Conservation (phyloP, 1,284 basidiomycete species). For the Puccinia sorghi region DNA sequence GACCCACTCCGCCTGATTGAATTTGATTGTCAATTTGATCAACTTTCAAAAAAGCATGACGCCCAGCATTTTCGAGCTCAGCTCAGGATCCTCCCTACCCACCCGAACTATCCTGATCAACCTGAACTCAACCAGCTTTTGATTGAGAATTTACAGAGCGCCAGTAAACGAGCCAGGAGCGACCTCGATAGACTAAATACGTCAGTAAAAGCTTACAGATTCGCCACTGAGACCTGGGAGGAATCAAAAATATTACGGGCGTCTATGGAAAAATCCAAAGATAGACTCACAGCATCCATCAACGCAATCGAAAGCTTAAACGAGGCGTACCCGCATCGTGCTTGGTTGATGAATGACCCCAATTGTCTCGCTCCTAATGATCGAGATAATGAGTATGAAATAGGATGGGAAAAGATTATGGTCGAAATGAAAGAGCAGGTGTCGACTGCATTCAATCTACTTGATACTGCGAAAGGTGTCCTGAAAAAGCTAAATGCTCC, state of each 20-base stretch:
- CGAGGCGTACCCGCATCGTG: conserved; percentile 10
- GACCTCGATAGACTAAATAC: conserved; percentile 26
- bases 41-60: conserved; percentile 17
- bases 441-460: not conserved
- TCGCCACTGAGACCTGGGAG: conserved; percentile 20
- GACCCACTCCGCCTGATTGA: conserved; percentile 14
- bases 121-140: conserved; percentile 4
- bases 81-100: conserved; percentile 26
- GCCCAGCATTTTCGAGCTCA: conserved; percentile 14
- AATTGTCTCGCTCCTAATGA: not conserved
- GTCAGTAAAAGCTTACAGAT: conserved; percentile 1
- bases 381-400: conserved; percentile 15
- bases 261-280: conserved; percentile 22
- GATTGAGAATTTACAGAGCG: not conserved
- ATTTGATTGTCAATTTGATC: conserved; percentile 21
- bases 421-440: conserved; percentile 16
- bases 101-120: conserved; percentile 42
- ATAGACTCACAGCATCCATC: conserved; percentile 14
- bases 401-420: conserved; percentile 3
- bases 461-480: conserved; percentile 3
- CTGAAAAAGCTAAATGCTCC: conserved; percentile 21
- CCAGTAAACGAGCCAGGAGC: conserved; percentile 2
- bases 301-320: conserved; percentile 15
- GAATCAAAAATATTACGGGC: conserved; percentile 3
- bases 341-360: conserved; percentile 16